phyloP scores from a whole-genome alignment of 306 rosid species.

The Prunus padus region DNA sequence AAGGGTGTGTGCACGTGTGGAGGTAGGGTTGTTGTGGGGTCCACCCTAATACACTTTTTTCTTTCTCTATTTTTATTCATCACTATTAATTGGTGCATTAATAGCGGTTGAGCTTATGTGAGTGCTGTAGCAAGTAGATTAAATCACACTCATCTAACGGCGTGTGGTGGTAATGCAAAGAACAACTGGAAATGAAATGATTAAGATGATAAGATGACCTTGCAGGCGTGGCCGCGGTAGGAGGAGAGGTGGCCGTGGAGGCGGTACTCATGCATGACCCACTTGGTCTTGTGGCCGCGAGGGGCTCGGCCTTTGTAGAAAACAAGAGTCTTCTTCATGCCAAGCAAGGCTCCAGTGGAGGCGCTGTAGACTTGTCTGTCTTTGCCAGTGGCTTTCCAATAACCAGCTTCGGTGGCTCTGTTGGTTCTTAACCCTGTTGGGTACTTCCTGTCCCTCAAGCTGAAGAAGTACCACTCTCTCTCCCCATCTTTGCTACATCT shows the following conservation, averaged over 20 bases:
- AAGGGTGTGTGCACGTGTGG: neutral
- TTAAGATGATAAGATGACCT: constrained; percentile 26
- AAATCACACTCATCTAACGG: no score
- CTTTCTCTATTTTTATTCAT: no score
- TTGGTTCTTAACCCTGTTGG: constrained; percentile 78
- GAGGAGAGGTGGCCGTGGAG: constrained; percentile 59
- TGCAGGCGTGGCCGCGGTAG: constrained; percentile 38
- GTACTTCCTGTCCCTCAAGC: constrained; percentile 74
- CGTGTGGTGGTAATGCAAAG: no score
- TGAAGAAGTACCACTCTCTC: constrained; percentile 79
- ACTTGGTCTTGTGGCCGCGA: constrained; percentile 73
- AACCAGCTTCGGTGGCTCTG: constrained; percentile 74
- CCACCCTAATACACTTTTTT: neutral
- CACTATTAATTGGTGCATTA: neutral
- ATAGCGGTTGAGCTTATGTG: no score
- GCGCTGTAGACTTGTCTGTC: constrained; percentile 58
- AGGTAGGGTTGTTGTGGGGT: neutral
- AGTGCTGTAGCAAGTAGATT: no score
- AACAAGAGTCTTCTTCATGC: constrained; percentile 87
- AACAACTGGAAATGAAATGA: no score
- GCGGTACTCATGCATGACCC: constrained; percentile 96
- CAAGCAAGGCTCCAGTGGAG: constrained; percentile 40
- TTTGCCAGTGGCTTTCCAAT: constrained; percentile 91
- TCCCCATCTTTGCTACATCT: constrained; percentile 80
- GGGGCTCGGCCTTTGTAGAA: constrained; percentile 91